These are phyloP conservation scores for Mycena floridula DNA, from an alignment of 768 basidiomycete genomes.

Conservation along the genomic window DNA sequence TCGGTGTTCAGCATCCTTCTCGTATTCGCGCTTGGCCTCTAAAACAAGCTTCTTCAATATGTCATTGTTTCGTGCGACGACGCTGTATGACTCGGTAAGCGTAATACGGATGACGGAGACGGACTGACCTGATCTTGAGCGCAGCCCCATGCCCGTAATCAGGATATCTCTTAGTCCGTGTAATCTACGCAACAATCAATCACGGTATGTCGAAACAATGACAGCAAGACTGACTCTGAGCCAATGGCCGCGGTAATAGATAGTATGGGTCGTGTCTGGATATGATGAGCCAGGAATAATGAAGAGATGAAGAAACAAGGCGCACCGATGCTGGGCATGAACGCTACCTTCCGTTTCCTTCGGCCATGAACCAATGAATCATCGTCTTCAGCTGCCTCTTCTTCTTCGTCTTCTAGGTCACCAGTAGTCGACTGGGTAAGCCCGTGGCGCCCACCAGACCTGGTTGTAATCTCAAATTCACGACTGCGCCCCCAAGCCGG, in stretches of 20 bases:
- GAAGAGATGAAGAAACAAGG: conserved; percentile 10
- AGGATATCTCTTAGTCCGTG: conserved; percentile 68
- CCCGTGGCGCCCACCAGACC: conserved; percentile 57
- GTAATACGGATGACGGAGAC: conserved; percentile 13
- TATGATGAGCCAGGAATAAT: neutral
- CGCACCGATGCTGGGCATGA: conserved; percentile 80
- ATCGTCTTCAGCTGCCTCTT: conserved; percentile 51
- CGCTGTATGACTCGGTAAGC: conserved; percentile 35
- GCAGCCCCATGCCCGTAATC: conserved; percentile 71
- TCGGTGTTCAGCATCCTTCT: conserved; percentile 86
- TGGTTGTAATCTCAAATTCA: conserved; percentile 87
- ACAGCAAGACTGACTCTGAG: conserved; percentile 58
- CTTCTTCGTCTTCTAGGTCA: conserved; percentile 77
- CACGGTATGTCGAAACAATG: neutral
- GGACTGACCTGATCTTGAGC: conserved; percentile 70
- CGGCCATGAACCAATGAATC: conserved; percentile 59
- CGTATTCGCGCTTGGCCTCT: conserved; percentile 84
- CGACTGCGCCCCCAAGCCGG: conserved; percentile 85
- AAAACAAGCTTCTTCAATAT: conserved; percentile 82
- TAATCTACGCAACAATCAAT: conserved; percentile 61
- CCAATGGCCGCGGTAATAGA: conserved; percentile 89
- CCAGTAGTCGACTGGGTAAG: conserved; percentile 66
- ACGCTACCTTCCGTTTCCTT: conserved; percentile 72
- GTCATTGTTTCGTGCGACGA: conserved; percentile 84
- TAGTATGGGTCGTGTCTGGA: conserved; percentile 80